Conservation (phyloP, 163 green algal genomes). For the Chlamydomonas reinhardtii region DNA sequence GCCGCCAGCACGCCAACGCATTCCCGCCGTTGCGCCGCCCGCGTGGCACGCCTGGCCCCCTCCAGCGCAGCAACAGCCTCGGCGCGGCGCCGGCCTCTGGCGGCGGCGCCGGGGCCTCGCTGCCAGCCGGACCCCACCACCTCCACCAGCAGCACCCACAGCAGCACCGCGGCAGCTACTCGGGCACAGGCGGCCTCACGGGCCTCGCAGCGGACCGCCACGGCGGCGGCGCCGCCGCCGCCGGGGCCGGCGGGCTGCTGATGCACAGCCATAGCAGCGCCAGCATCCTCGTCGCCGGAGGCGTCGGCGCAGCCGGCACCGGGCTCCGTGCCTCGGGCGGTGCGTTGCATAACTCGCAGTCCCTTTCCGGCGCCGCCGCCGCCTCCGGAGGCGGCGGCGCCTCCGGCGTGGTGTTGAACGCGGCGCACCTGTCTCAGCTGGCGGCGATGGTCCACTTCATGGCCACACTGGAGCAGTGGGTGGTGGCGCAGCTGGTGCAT, state of each 20-base stretch:
- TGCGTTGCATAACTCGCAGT: too few relatives aligned
- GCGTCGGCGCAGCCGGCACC: too few relatives aligned
- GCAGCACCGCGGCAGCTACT: not conserved
- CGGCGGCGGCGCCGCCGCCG: not conserved
- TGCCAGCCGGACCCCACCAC: not conserved
- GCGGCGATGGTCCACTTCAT: conserved; percentile 41
- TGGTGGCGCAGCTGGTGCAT: conserved; percentile 59
- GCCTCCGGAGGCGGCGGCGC: not conserved
- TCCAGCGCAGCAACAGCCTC: conserved; percentile 16
- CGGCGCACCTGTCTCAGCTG: not conserved
- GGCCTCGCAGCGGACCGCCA: not conserved
- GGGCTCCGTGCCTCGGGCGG: too few relatives aligned
- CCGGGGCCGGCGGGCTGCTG: not conserved
- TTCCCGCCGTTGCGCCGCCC: conserved; percentile 9
- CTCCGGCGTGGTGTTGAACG: too few relatives aligned
- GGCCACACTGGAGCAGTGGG: conserved; percentile 51
- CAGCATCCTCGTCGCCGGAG: not conserved
- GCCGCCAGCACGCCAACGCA: conserved; percentile 17
- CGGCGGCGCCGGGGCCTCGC: not conserved
- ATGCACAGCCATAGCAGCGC: conserved; percentile 3
- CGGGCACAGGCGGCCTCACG: not conserved
- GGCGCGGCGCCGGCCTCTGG: not conserved
- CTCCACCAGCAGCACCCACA: not conserved
- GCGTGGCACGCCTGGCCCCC: not conserved
- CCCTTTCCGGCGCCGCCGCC: not conserved